phyloP scores from a whole-genome alignment of 169 alveolate species.

The Babesia sp. region DNA sequence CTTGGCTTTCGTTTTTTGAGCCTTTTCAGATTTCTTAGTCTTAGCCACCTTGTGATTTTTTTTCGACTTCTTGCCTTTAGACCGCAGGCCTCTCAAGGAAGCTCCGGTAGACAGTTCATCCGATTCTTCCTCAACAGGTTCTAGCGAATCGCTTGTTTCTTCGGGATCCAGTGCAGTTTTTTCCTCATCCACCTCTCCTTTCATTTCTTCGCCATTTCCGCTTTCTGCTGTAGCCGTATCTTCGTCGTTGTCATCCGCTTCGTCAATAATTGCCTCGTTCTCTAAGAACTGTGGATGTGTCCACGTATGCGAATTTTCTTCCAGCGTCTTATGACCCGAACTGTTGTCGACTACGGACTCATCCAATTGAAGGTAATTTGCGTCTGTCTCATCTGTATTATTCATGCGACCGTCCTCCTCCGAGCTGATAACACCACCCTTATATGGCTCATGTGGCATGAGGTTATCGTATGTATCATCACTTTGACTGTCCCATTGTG shows the following conservation, averaged over 20 bases:
- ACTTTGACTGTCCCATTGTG: no score
- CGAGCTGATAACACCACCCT: no score
- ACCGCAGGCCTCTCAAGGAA: constrained; percentile 1
- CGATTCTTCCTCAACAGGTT: constrained; percentile 14
- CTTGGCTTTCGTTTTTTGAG: constrained; percentile 9
- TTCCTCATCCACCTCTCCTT: background rate
- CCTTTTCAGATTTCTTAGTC: constrained; percentile 17
- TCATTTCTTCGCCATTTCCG: background rate
- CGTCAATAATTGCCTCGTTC: background rate
- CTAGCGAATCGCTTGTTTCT: background rate
- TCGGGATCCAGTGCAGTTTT: background rate
- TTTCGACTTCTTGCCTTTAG: constrained; percentile 11
- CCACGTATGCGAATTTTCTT: background rate
- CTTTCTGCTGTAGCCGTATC: background rate
- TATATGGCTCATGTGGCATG: no score
- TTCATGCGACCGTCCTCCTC: no score
- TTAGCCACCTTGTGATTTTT: background rate
- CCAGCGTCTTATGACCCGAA: no score
- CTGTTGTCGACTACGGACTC: no score
- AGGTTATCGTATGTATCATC: no score
- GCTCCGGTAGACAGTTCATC: constrained; percentile 13
- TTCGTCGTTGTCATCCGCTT: background rate
- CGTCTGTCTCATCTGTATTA: no score
- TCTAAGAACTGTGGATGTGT: background rate
- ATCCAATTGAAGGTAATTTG: no score